Evolutionary conservation across 768 basidiomycete species (phyloP).

Genomic region (Rubroboletus satanas): DNA sequence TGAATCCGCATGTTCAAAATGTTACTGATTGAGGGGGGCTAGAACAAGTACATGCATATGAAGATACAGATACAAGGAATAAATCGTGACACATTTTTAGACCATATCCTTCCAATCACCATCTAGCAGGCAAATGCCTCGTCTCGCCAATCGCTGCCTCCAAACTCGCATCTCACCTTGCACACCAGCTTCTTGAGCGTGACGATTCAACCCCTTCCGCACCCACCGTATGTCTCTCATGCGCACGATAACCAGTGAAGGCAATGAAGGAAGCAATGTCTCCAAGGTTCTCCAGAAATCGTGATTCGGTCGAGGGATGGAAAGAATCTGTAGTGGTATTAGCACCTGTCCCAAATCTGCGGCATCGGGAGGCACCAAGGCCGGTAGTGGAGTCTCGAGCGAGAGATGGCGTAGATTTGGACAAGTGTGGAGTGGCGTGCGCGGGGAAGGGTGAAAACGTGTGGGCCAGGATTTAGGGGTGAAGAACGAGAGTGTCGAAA

Average conservation of each 20-base stretch:
- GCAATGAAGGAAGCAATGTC: conserved; percentile 51
- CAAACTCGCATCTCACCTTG: conserved; percentile 81
- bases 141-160: conserved; percentile 56
- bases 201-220: conserved; percentile 56
- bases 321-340: conserved; percentile 54
- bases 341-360: conserved; percentile 28
- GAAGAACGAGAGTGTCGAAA: conserved; percentile 61
- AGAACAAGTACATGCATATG: conserved; percentile 1
- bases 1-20: background rate
- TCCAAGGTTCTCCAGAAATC: conserved; percentile 59
- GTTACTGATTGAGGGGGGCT: conserved; percentile 3
- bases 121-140: conserved; percentile 63
- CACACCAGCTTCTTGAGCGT: conserved; percentile 69
- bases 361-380: conserved; percentile 33
- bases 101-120: conserved; percentile 60
- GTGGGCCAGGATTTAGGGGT: conserved; percentile 72
- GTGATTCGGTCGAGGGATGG: conserved; percentile 67
- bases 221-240: conserved; percentile 72
- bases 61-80: conserved; percentile 8
- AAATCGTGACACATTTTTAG: conserved; percentile 8
- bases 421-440: conserved; percentile 42
- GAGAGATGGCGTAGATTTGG: conserved; percentile 67
- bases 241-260: conserved; percentile 53
- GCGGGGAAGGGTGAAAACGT: conserved; percentile 51
- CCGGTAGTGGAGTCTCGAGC: conserved; percentile 65